phyloP scores from a whole-genome alignment of 352 stramenopile species.

The Globisporangium radiosum region DNA sequence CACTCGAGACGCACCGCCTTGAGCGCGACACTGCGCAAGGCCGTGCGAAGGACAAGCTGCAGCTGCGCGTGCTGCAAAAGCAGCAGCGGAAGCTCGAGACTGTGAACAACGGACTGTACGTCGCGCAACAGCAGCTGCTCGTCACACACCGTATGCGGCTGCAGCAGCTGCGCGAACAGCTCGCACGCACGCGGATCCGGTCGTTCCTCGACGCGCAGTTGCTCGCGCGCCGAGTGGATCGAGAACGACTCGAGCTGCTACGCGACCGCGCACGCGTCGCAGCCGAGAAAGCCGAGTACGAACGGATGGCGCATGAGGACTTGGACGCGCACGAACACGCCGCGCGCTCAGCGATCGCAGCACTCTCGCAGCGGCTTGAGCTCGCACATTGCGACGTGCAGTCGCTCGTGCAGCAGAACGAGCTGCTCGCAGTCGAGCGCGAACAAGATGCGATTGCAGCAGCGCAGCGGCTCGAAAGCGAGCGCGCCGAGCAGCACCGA shows the following conservation, averaged over 20 bases:
- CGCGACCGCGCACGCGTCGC: slow-evolving; percentile 12
- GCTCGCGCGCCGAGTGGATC: slow-evolving; percentile 11
- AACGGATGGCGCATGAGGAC: slow-evolving; percentile 34
- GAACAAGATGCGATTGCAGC: slow-evolving; percentile 10
- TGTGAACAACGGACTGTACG: not conserved
- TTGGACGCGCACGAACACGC: slow-evolving; percentile 17
- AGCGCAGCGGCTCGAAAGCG: slow-evolving; percentile 8
- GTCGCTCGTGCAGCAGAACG: slow-evolving; percentile 12
- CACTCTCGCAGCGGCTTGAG: slow-evolving; percentile 18
- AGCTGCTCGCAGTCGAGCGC: slow-evolving; percentile 19
- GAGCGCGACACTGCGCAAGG: slow-evolving; percentile 14
- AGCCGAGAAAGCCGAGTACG: slow-evolving; percentile 28
- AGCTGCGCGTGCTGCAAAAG: slow-evolving; percentile 28
- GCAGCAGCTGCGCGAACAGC: slow-evolving; percentile 11
- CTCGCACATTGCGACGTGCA: slow-evolving; percentile 17
- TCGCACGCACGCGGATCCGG: slow-evolving; percentile 27
- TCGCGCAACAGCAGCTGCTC: slow-evolving; percentile 7
- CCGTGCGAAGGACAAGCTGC: slow-evolving; percentile 17
- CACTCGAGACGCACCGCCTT: slow-evolving; percentile 14
- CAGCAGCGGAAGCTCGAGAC: slow-evolving; percentile 19
- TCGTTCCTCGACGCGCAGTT: slow-evolving; percentile 23
- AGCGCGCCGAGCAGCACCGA: slow-evolving; percentile 21
- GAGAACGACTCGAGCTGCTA: slow-evolving; percentile 12
- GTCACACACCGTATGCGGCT: slow-evolving; percentile 14
- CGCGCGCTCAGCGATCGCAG: slow-evolving; percentile 4